These are phyloP conservation scores for Backusella luteola DNA, from an alignment of 192 early-diverging fungal species.

Conservation along the genomic window DNA sequence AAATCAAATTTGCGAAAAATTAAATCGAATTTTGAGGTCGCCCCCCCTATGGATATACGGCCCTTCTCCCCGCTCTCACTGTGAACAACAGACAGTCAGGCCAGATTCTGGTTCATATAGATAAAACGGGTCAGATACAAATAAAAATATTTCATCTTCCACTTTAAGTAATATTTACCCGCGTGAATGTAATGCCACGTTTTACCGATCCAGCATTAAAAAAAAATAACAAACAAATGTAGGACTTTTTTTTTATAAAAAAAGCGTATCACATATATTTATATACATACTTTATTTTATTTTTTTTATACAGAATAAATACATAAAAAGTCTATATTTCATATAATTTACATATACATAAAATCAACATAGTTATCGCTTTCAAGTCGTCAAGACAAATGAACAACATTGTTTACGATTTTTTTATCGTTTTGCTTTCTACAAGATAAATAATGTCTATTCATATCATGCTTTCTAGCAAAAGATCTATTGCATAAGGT, in stretches of 20 bases:
- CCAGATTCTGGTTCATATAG: too few species aligned
- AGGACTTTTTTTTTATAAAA: not conserved
- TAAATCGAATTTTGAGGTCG: too few species aligned
- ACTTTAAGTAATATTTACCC: not conserved
- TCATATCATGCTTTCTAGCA: constrained; percentile 68
- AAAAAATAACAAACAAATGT: not conserved
- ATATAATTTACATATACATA: constrained; percentile 3
- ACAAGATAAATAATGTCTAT: constrained; percentile 48
- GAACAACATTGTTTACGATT: not conserved
- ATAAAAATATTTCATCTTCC: not conserved
- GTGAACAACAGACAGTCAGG: too few species aligned
- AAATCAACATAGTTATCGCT: not conserved
- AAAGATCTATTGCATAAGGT: constrained; percentile 55
- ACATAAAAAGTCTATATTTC: not conserved
- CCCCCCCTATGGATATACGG: too few species aligned
- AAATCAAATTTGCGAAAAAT: too few species aligned
- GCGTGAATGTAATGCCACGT: not conserved
- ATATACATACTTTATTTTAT: constrained; percentile 6
- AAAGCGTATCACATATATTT: not conserved
- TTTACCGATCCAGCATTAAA: not conserved
- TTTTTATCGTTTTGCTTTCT: not conserved
- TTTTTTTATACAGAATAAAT: constrained; percentile 6
- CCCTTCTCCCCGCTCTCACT: too few species aligned
- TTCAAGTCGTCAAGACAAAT: not conserved
- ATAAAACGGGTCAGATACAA: not conserved